Evolutionary conservation across 1,284 basidiomycete genomes (phyloP), one percentile per base, ranked within the genome.

Genomic region (Rhodotorula sp.): DNA sequence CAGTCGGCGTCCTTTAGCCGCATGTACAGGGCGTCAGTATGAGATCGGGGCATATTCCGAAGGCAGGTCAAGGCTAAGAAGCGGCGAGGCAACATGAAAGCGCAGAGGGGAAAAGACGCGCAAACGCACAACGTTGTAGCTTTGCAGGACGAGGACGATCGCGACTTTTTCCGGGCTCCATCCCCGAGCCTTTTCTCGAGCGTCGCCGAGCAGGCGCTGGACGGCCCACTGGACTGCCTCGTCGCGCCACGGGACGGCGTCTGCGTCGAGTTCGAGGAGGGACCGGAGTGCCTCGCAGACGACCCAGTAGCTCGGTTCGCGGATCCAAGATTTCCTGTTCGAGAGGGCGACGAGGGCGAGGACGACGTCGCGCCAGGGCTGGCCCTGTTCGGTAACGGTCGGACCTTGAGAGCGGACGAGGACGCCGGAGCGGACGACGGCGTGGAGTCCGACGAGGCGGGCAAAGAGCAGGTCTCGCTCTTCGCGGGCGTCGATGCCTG

Each of bases 131-230:
- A 88, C 86, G 70, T 83, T 83, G 54, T 84, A 71, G 5, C 82
- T 79, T 78, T 91, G 89, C 67, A 96, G 80, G 74, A 87, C 87
- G 59, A 96, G 79, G 1, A 88, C 85, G 72, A 97, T 78, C 1
- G 91, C 93, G 37, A 98, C 83, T 80, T 93, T 95, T 79, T 98
- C 95, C 20, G 91, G 89, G 4, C 89, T 89, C 89, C 93, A 95
- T 18, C 66, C 76, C 14, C 69, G 64, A 3, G 70, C 67, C 62
- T 71, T 73, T n/a, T 64, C 71, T 63, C 71, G 66, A 37, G 70
- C 68, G 56, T 72, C 72, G 72, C 83, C 74, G 58, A 87, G 89
- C 22, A 91, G 76, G 1, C 81, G 81, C 54, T 86, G 79, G 3
- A 89, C 77, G 1, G 86, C 83, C 58, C 80, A 79, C 12, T 85